Percentiles rank a stretch among this genome's conserved stretches.
These are phyloP conservation scores for Galerina sulciceps DNA, from an alignment of 768 basidiomycete genomes.

Conservation along the genomic window DNA sequence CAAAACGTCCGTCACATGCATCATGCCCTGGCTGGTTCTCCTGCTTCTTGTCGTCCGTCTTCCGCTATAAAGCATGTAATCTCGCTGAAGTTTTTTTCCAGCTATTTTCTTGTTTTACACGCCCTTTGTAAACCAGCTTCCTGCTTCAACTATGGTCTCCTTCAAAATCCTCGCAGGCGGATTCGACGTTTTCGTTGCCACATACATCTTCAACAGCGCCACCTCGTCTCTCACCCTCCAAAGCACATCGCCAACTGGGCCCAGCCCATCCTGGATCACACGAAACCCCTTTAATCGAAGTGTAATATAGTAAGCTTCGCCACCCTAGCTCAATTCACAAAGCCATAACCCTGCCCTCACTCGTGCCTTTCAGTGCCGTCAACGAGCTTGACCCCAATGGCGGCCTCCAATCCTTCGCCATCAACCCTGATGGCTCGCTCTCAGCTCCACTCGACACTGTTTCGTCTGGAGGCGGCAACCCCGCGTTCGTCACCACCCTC, in stretches of 20 bases:
- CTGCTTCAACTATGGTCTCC: constrained; percentile 53
- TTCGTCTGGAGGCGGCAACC: constrained; percentile 52
- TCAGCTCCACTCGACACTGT: constrained; percentile 48
- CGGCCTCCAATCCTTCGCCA: constrained; percentile 60
- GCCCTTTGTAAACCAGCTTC: neutral
- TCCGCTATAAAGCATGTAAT: too few relatives aligned
- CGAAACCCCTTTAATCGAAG: constrained; percentile 58
- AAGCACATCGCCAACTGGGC: constrained; percentile 51
- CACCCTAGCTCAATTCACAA: neutral
- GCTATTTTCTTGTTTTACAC: too few relatives aligned
- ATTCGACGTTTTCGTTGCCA: constrained; percentile 62
- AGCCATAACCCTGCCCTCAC: constrained; percentile 8
- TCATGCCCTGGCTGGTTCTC: too few relatives aligned
- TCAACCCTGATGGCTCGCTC: constrained; percentile 48
- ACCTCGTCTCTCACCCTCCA: constrained; percentile 49
- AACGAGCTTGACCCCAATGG: constrained; percentile 57
- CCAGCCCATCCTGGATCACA: constrained; percentile 65
- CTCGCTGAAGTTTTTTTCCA: too few relatives aligned
- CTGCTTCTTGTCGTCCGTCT: too few relatives aligned
- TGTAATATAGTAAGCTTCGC: constrained; percentile 55
- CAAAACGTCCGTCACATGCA: too few relatives aligned
- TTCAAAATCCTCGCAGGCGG: constrained; percentile 74
- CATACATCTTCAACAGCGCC: constrained; percentile 63
- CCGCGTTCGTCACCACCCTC: constrained; percentile 55
- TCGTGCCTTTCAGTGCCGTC: constrained; percentile 53